Conservation (phyloP, 805 yeast species). For the Barnettozyma sucrosica region DNA sequence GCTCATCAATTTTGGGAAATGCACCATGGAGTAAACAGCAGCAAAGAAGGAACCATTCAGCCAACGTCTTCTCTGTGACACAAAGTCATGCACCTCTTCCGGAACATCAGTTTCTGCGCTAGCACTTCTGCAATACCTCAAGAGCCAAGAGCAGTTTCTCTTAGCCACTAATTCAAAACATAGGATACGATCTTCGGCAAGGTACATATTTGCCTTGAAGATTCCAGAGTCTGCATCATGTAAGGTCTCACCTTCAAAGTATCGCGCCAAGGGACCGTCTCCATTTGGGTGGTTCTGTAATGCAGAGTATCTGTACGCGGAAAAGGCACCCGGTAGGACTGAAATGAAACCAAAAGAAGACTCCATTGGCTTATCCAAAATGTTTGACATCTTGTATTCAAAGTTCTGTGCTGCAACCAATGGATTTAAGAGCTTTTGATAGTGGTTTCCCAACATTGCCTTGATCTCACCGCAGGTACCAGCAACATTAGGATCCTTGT, state of each 20-base stretch:
- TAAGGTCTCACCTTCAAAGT: slow-evolving; percentile 87
- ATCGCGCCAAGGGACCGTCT: slow-evolving; percentile 79
- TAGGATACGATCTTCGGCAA: slow-evolving; percentile 93
- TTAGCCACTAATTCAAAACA: slow-evolving; percentile 96
- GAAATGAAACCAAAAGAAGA: slow-evolving; percentile 91
- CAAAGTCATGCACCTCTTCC: slow-evolving; percentile 75
- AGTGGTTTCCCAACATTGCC: slow-evolving; percentile 68
- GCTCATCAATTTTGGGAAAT: slow-evolving; percentile 69
- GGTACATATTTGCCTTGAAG: slow-evolving; percentile 92
- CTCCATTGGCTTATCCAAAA: slow-evolving; percentile 93
- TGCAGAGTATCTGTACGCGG: slow-evolving; percentile 87
- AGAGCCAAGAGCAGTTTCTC: slow-evolving; percentile 61
- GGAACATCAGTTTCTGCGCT: slow-evolving; percentile 96
- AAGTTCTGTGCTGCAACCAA: slow-evolving; percentile 94
- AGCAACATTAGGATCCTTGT: slow-evolving; percentile 70
- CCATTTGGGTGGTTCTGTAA: slow-evolving; percentile 63
- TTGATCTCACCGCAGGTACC: slow-evolving; percentile 98
- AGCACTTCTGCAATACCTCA: slow-evolving; percentile 82
- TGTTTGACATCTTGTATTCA: slow-evolving; percentile 93
- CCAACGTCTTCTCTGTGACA: slow-evolving; percentile 94
- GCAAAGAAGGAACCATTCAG: slow-evolving; percentile 95
- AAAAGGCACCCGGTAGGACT: slow-evolving; percentile 94
- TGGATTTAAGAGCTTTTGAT: slow-evolving; percentile 63
- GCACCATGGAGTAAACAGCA: slow-evolving; percentile 78
- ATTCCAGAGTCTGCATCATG: slow-evolving; percentile 65